These are phyloP conservation scores for Gentiana straminea DNA, from an alignment of 257 asterid genomes.

Conservation along the genomic window DNA sequence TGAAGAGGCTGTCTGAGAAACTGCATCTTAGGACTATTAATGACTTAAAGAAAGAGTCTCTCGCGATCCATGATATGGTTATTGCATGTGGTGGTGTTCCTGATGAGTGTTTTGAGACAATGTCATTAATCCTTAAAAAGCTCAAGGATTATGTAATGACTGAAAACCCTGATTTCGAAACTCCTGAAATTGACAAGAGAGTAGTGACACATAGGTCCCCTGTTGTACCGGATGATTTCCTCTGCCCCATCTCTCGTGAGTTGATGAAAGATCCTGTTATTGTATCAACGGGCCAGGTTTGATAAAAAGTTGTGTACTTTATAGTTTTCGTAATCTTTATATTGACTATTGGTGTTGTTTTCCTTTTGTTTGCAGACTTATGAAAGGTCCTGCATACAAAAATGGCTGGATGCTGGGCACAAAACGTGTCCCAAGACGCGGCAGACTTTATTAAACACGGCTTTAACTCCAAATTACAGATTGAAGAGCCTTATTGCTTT, in stretches of 20 bases:
- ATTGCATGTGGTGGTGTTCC: conserved; percentile 64
- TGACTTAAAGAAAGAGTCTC: conserved; percentile 66
- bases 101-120: conserved; percentile 64
- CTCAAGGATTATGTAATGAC: conserved; percentile 55
- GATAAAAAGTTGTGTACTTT: conserved; percentile 7
- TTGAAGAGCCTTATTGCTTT: conserved; percentile 80
- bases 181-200: conserved; percentile 49
- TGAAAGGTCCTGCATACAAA: conserved; percentile 84
- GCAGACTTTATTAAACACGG: conserved; percentile 76
- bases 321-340: not conserved
- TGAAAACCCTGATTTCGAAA: conserved; percentile 48
- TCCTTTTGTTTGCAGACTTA: conserved; percentile 54
- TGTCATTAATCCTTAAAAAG: conserved; percentile 64
- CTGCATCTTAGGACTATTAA: conserved; percentile 56
- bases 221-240: conserved; percentile 87
- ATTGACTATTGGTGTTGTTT: not conserved
- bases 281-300: conserved; percentile 97
- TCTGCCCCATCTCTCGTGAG: conserved; percentile 95
- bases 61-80: conserved; percentile 82
- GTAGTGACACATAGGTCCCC: conserved; percentile 73
- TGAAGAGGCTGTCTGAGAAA: conserved; percentile 77
- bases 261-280: conserved; percentile 98
- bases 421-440: conserved; percentile 96
- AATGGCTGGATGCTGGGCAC: conserved; percentile 97
- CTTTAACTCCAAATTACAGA: conserved; percentile 96